Percentiles rank a stretch among this genome's conserved stretches.
Conservation (phyloP, 768 basidiomycete genomes). For the Megacollybia marginata region DNA sequence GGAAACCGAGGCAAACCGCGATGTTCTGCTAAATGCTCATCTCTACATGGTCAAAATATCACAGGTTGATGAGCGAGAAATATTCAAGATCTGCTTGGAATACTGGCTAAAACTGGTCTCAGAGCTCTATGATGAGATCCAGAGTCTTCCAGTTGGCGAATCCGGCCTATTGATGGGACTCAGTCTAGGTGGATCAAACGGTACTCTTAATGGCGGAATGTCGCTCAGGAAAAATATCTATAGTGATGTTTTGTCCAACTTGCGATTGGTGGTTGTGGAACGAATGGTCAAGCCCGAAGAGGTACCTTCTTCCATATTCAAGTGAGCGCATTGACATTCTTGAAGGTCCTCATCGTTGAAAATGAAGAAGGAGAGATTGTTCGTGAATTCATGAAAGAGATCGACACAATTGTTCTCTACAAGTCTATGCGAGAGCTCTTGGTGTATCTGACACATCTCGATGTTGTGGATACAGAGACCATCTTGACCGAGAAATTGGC, state of each 20-base stretch:
- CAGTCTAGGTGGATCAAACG: constrained; percentile 65
- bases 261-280: constrained; percentile 94
- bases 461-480: constrained; percentile 92
- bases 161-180: constrained; percentile 84
- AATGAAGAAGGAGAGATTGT: constrained; percentile 99
- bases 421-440: constrained; percentile 98
- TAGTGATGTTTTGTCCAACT: constrained; percentile 87
- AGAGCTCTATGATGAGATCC: constrained; percentile 96
- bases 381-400: constrained; percentile 98
- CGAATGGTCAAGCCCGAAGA: constrained; percentile 99
- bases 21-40: constrained; percentile 93
- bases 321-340: constrained; percentile 4
- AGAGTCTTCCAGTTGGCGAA: constrained; percentile 82
- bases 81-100: constrained; percentile 98
- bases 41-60: constrained; percentile 98
- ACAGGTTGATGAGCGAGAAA: constrained; percentile 96
- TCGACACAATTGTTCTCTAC: constrained; percentile 96
- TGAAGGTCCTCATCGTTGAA: constrained; percentile 92
- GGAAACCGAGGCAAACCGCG: constrained; percentile 84
- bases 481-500: constrained; percentile 96
- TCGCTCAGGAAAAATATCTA: constrained; percentile 91
- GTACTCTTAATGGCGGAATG: constrained; percentile 68
- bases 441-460: constrained; percentile 96
- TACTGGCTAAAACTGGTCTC: constrained; percentile 96
- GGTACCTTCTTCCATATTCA: constrained; percentile 35